Conservation (phyloP, 2,329 filamentous ascomycete species). For the Coniochaeta sp. region DNA sequence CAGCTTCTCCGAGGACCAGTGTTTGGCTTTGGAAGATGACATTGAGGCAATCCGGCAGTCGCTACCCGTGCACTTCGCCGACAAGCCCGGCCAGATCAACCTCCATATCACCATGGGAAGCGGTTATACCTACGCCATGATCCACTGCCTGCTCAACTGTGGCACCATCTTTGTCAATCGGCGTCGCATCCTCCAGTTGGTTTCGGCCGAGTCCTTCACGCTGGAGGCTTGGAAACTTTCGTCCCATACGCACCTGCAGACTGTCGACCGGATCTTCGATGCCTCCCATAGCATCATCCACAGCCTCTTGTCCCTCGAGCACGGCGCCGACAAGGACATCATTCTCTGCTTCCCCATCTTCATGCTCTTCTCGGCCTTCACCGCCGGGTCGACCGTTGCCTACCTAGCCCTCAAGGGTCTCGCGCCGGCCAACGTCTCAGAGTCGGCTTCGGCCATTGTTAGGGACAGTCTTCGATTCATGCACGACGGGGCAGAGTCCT, state of each 20-base stretch:
- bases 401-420: slow-evolving; percentile 57
- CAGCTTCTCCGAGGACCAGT: slow-evolving; percentile 48
- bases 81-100: slow-evolving; percentile 55
- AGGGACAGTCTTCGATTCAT: slow-evolving; percentile 53
- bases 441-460: slow-evolving; percentile 51
- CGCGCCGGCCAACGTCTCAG: slow-evolving; percentile 47
- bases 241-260: slow-evolving; percentile 40
- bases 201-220: slow-evolving; percentile 44
- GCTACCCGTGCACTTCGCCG: slow-evolving; percentile 52
- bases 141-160: slow-evolving; percentile 55
- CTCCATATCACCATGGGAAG: slow-evolving; percentile 59
- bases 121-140: slow-evolving; percentile 55
- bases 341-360: slow-evolving; percentile 57
- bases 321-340: slow-evolving; percentile 49
- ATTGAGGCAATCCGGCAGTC: slow-evolving; percentile 48
- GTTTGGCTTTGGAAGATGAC: slow-evolving; percentile 41
- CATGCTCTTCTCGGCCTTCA: slow-evolving; percentile 57
- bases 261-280: slow-evolving; percentile 49
- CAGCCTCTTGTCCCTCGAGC: slow-evolving; percentile 47
- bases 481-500: slow-evolving; percentile 51
- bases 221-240: slow-evolving; percentile 46
- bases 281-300: slow-evolving; percentile 53
- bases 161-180: slow-evolving; percentile 55
- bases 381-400: slow-evolving; percentile 52
- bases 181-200: slow-evolving; percentile 50